These are phyloP conservation scores for Fennellomyces sp. DNA, from an alignment of 371 early-diverging fungal species.

Conservation along the genomic window DNA sequence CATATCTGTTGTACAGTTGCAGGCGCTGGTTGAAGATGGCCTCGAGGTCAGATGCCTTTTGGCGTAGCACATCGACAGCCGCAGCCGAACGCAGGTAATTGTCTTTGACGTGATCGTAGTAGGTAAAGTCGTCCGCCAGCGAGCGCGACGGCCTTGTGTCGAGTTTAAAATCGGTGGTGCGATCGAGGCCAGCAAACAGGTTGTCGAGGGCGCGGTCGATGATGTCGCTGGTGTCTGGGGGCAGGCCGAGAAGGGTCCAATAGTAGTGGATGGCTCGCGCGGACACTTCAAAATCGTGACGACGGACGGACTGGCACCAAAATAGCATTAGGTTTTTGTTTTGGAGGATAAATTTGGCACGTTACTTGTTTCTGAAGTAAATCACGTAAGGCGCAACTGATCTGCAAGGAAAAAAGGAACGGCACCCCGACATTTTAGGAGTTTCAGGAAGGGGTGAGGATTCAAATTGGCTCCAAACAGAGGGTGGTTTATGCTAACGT, in stretches of 20 bases:
- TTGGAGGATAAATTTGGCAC: not conserved
- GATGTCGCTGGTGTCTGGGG: conserved; percentile 7
- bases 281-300: conserved; percentile 15
- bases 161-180: not conserved
- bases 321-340: conserved; percentile 1
- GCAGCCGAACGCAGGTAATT: conserved; percentile 7
- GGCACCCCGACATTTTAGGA: not conserved
- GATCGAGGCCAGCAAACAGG: conserved; percentile 3
- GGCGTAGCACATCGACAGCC: not conserved
- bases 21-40: conserved; percentile 10
- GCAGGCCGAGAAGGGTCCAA: conserved; percentile 18
- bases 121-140: no score
- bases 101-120: not conserved
- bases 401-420: conserved; percentile 8
- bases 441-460: conserved; percentile 3
- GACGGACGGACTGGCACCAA: conserved; percentile 8
- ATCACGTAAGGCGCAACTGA: conserved; percentile 31
- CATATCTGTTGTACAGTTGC: conserved; percentile 15
- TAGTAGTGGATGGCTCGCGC: conserved; percentile 22
- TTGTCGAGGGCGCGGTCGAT: conserved; percentile 10
- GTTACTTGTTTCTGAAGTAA: conserved; percentile 22
- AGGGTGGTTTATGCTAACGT: not conserved
- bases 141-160: not conserved
- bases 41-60: conserved; percentile 9
- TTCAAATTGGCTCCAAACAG: not conserved